Percentiles rank a stretch among this genome's conserved stretches.
Evolutionary conservation across 768 basidiomycete genomes (phyloP).

Genomic region (Coprinellus aureogranulatus): DNA sequence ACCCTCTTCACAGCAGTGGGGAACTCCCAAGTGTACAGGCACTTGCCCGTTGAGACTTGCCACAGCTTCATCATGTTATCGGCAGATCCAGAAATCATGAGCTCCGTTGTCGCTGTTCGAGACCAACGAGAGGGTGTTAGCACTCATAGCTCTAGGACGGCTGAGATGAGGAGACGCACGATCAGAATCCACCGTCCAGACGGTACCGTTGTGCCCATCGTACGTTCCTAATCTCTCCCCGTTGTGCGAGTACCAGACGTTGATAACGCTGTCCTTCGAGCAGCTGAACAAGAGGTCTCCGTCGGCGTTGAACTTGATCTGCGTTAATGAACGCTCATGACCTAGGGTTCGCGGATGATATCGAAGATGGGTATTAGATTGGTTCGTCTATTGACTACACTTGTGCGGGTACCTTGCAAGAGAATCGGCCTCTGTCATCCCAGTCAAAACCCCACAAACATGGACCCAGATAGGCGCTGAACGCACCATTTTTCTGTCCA

Average conservation of each 20-base stretch:
- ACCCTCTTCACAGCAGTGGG: slow-evolving; percentile 97
- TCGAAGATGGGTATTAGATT: slow-evolving; percentile 10
- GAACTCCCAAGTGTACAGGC: slow-evolving; percentile 95
- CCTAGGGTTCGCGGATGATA: slow-evolving; percentile 44
- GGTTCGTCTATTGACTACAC: neutral
- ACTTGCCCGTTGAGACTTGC: slow-evolving; percentile 87
- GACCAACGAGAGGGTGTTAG: neutral
- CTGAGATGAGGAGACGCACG: slow-evolving; percentile 53
- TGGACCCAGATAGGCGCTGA: neutral
- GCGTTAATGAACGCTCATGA: slow-evolving; percentile 95
- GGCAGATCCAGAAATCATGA: slow-evolving; percentile 87
- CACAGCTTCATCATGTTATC: slow-evolving; percentile 93
- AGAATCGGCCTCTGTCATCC: slow-evolving; percentile 64
- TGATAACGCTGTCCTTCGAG: slow-evolving; percentile 93
- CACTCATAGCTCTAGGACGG: neutral
- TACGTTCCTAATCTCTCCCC: slow-evolving; percentile 97
- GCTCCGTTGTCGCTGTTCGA: slow-evolving; percentile 80
- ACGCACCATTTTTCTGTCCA: slow-evolving; percentile 34
- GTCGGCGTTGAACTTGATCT: slow-evolving; percentile 96
- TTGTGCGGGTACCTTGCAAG: slow-evolving; percentile 53
- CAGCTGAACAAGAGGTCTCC: slow-evolving; percentile 95
- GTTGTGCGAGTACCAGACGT: slow-evolving; percentile 97
- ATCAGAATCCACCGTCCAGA: slow-evolving; percentile 97
- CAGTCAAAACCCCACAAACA: slow-evolving; percentile 1
- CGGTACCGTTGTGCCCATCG: slow-evolving; percentile 90